Evolutionary conservation across 2,329 filamentous ascomycete genomes (phyloP), one percentile per base, ranked within the genome.

Genomic region (Botryotinia calthae): DNA sequence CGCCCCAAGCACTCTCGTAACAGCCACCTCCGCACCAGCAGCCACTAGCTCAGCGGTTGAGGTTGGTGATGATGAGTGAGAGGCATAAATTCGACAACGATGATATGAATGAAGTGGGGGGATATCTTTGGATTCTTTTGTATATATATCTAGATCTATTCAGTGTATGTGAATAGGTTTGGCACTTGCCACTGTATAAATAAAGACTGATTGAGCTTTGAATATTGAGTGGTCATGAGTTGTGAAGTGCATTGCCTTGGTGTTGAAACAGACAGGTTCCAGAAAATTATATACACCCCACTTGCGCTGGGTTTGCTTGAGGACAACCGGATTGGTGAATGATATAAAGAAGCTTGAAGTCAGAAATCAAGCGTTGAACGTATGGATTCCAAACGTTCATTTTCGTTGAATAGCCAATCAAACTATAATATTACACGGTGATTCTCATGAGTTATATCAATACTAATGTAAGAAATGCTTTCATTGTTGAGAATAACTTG

Each of bases 41-140:
- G 61, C 70, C 7, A 66, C 48, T 22, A 67, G 40, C 16, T 31
- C 70, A 1, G 40, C 31, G 40, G 46, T 20, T 14, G 48, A 12
- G 28, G 44, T 51, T 34, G 44, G 16, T 16, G 51, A 68, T 72
- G 63, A 48, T 51, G 70, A 65, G 69, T 71, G 70, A 22, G 61
- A 71, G 0, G 70, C 70, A 44, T 71, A 71, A 22, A 67, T 28
- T 9, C 18, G n/a, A 34, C n/a, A 25, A 28, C 7, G n/a, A 20
- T 28, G 16, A 31, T 7, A 18, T 28, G 12, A 28, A 18, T 18
- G 0, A 28, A n/a, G n/a, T n/a, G 7, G 8, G 20, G 68, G n/a
- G 20, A 42, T 42, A 16, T 54, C 5, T 28, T 66, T 22, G 37
- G 61, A 71, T 71, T 71, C 34, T 58, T 58, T 66, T 71, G 70